A percentile compares a stretch with the other conserved stretches of the same genome.
phyloP scores from a whole-genome alignment of 257 asterid species.

The Salvia rosmarinus region DNA sequence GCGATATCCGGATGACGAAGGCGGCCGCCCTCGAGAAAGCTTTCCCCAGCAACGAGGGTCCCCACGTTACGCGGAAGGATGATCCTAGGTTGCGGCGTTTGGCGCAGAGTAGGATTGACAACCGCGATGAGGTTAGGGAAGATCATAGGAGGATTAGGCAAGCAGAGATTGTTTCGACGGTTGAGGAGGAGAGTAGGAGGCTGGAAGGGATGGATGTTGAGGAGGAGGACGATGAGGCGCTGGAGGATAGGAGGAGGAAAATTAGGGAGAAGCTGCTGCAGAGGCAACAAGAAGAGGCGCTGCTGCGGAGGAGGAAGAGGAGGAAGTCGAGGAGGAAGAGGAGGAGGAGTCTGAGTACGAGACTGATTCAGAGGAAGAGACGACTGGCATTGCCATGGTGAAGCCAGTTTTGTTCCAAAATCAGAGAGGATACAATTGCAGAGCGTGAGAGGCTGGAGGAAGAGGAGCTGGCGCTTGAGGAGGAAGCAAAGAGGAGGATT shows the following conservation, averaged over 20 bases:
- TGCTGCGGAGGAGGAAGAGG: conserved; percentile 78
- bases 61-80: conserved; percentile 55
- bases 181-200: conserved; percentile 76
- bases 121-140: conserved; percentile 83
- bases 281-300: conserved; percentile 73
- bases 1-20: conserved; percentile 64
- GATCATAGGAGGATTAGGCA: conserved; percentile 91
- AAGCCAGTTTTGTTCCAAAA: conserved; percentile 83
- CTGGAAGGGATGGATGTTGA: conserved; percentile 64
- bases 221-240: conserved; percentile 83
- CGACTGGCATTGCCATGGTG: conserved; percentile 66
- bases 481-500: conserved; percentile 63
- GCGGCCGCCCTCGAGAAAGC: conserved; percentile 63
- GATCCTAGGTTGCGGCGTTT: conserved; percentile 86
- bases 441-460: conserved; percentile 94
- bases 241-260: conserved; percentile 81
- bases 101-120: conserved; percentile 81
- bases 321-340: conserved; percentile 63
- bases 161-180: conserved; percentile 90
- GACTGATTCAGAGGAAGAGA: conserved; percentile 89
- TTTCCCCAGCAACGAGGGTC: conserved; percentile 57
- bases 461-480: conserved; percentile 83
- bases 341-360: conserved; percentile 80
- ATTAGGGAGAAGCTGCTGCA: conserved; percentile 66
- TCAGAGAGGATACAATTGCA: conserved; percentile 76